Base-by-base conservation (phyloP, 1,284 basidiomycete genomes). In the Sphagnurus paluster region DNA sequence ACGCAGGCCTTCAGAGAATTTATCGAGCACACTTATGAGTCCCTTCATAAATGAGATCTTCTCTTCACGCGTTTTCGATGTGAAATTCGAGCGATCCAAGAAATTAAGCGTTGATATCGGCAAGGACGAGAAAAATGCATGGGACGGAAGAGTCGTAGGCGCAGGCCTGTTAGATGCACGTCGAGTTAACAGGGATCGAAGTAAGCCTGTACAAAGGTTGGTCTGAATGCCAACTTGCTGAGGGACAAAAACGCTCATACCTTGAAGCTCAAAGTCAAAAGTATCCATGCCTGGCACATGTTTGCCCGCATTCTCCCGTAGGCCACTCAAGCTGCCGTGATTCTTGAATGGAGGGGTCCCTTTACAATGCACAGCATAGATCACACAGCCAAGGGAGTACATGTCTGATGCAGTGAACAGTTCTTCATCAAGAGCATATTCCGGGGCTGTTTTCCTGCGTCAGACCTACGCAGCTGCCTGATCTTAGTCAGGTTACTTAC, bases 91-190 rank as follows among this genome's bases (percentile, higher is more conserved):
- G 4, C 96, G 84, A 60, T 98, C 96, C 50, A 99, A 75, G 70
- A 98, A 99, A 61, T 94, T 96, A 28, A 99, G 79, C 0, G 96
- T 98, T 1, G 93, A 96, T 26, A 99, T 95, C 11, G 96, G 90
- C n/a, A 98, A 74, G 6, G 93, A 95, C 4, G 93, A 96, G 71
- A 99, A 99, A 76, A 97, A 98, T 0, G 88, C 64, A 56, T 93
- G 86, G 0, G 85, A 79, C 5, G 92, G 86, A 30, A 99, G 81
- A 1, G 85, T 81, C 2, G 80, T 71, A 2, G 96, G 90, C 0
- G 84, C 83, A 10, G 93, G 84, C 20, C 97, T 74, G 37, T 74
- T 76, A 25, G 77, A 75, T 11, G 90, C 80, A 53, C 84, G 82
- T 44, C 93, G 79, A 2, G 93, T 95, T 48, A 97, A 76, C 25